phyloP scores from a whole-genome alignment of 805 yeast genomes.

The Yarrowia porcina region DNA sequence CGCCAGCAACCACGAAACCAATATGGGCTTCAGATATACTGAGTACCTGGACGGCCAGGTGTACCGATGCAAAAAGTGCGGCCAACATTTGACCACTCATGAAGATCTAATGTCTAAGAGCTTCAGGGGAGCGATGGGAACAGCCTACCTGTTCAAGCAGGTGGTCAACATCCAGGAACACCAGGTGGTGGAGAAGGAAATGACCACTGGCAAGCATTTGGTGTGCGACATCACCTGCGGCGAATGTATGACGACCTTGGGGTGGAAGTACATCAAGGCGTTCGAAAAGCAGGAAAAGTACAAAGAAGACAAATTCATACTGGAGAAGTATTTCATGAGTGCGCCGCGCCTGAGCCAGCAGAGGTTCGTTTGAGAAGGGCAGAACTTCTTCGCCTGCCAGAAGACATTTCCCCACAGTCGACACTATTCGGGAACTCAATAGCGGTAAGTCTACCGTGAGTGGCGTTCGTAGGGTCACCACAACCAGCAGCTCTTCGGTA shows the following conservation, averaged over 20 bases:
- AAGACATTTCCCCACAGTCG: not conserved
- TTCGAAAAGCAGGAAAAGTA: slow-evolving; percentile 47
- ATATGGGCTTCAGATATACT: slow-evolving; percentile 50
- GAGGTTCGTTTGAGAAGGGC: not conserved
- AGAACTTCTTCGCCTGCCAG: not conserved
- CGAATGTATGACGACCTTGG: slow-evolving; percentile 52
- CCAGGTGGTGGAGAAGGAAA: slow-evolving; percentile 43
- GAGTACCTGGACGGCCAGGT: slow-evolving; percentile 40
- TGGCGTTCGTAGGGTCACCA: not conserved
- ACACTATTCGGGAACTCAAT: too few relatives aligned
- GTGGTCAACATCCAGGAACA: slow-evolving; percentile 47
- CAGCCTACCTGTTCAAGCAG: slow-evolving; percentile 50
- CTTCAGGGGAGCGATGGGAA: slow-evolving; percentile 57
- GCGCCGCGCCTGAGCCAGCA: not conserved
- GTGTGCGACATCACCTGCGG: slow-evolving; percentile 58
- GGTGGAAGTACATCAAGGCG: slow-evolving; percentile 62
- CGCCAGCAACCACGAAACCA: not conserved
- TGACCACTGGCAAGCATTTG: slow-evolving; percentile 59
- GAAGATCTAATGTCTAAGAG: slow-evolving; percentile 42
- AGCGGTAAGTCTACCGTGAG: too few relatives aligned
- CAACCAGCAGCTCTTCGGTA: too few relatives aligned
- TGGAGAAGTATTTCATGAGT: slow-evolving; percentile 40
- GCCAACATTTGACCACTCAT: slow-evolving; percentile 43
- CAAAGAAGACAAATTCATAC: slow-evolving; percentile 59
- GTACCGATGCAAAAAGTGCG: slow-evolving; percentile 43